These are phyloP conservation scores for Rhizopogon roseolus DNA, from an alignment of 768 basidiomycete species.

Conservation along the genomic window DNA sequence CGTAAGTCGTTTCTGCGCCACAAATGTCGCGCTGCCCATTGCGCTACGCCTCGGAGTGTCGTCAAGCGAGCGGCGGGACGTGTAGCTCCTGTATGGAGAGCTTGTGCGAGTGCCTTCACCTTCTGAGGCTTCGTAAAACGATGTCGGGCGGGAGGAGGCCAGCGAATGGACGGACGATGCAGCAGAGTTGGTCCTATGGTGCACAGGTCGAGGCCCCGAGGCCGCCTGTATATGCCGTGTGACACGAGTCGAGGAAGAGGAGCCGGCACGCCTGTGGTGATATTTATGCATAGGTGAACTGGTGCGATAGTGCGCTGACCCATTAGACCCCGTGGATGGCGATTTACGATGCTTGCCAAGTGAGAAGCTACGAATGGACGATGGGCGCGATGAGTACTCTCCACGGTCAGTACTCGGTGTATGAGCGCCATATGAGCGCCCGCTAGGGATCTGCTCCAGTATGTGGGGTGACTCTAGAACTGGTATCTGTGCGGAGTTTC, in stretches of 20 bases:
- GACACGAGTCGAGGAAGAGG: slow-evolving; percentile 79
- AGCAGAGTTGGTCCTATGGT: slow-evolving; percentile 70
- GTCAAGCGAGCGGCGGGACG: slow-evolving; percentile 45
- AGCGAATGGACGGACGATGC: slow-evolving; percentile 77
- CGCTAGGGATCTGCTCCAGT: slow-evolving; percentile 47
- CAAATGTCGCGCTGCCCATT: slow-evolving; percentile 53
- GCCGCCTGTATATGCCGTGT: slow-evolving; percentile 56
- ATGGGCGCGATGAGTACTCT: slow-evolving; percentile 74
- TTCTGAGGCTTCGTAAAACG: slow-evolving; percentile 73
- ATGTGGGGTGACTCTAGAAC: slow-evolving; percentile 54
- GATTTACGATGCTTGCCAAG: slow-evolving; percentile 66
- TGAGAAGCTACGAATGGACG: slow-evolving; percentile 78
- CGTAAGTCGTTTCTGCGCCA: slow-evolving; percentile 78
- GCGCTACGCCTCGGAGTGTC: slow-evolving; percentile 36
- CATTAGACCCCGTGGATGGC: slow-evolving; percentile 72
- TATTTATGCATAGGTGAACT: slow-evolving; percentile 73
- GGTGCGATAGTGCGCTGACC: slow-evolving; percentile 58
- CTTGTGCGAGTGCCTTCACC: slow-evolving; percentile 56
- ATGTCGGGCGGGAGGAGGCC: slow-evolving; percentile 71
- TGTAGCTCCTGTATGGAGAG: slow-evolving; percentile 55
- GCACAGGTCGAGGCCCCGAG: slow-evolving; percentile 38
- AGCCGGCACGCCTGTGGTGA: slow-evolving; percentile 74
- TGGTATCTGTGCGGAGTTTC: slow-evolving; percentile 40
- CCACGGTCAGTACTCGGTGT: slow-evolving; percentile 88
- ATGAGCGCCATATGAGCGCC: slow-evolving; percentile 71